phyloP scores from a whole-genome alignment of 176 grass and related monocot species.

The Phoenix roebelenii region DNA sequence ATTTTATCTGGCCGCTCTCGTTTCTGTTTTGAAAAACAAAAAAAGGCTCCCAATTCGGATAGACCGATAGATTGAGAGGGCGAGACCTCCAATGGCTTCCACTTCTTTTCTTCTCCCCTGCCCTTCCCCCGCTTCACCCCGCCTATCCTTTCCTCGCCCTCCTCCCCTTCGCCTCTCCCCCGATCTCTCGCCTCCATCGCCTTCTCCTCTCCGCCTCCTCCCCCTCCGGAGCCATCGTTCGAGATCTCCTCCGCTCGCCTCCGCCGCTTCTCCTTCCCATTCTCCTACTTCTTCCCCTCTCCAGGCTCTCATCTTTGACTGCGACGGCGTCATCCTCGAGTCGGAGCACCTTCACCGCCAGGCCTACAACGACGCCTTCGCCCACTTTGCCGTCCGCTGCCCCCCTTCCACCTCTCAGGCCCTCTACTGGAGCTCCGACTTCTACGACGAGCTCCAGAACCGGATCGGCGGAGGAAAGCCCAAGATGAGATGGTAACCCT shows the following conservation, averaged over 20 bases:
- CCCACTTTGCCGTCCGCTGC: slow-evolving; percentile 63
- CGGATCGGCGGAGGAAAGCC: slow-evolving; percentile 86
- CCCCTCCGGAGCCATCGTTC: slow-evolving; percentile 5
- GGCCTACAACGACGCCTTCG: slow-evolving; percentile 94
- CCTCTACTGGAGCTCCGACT: slow-evolving; percentile 59
- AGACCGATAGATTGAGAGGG: too few species aligned
- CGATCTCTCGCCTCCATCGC: slow-evolving; percentile 2
- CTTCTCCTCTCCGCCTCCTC: neutral
- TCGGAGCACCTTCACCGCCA: slow-evolving; percentile 92
- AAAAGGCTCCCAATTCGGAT: too few species aligned
- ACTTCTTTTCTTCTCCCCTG: neutral
- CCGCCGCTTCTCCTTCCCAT: slow-evolving; percentile 7
- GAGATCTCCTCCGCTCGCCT: slow-evolving; percentile 22
- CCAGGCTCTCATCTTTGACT: slow-evolving; percentile 86
- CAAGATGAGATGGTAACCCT: slow-evolving; percentile 85
- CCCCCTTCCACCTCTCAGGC: slow-evolving; percentile 23
- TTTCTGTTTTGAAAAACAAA: too few species aligned
- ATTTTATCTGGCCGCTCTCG: too few species aligned
- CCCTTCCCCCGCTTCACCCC: slow-evolving; percentile 6
- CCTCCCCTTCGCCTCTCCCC: neutral
- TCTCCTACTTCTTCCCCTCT: slow-evolving; percentile 22
- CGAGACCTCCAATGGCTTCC: slow-evolving; percentile 5
- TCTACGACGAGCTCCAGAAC: slow-evolving; percentile 88
- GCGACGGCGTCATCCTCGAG: slow-evolving; percentile 89
- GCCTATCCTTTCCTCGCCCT: neutral